Conservation (phyloP, 106 monocot species). For the Triglochin maritima region DNA sequence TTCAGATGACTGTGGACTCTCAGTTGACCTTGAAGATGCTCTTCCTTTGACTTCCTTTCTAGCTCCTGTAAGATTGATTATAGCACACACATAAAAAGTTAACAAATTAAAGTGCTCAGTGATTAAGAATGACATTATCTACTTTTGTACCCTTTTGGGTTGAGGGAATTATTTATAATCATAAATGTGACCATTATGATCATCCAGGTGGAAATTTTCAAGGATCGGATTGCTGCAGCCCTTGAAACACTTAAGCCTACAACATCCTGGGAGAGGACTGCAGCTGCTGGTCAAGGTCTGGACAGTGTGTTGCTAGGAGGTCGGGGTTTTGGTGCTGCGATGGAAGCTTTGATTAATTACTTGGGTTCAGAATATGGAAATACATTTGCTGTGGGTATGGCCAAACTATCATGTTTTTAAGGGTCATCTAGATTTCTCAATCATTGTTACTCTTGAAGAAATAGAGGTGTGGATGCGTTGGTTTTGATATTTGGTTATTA, state of each 20-base stretch:
- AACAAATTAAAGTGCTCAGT: not conserved
- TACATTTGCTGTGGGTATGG: constrained; percentile 92
- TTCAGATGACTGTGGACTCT: constrained; percentile 35
- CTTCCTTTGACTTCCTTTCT: constrained; percentile 97
- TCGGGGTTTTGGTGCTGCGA: constrained; percentile 84
- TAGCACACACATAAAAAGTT: not conserved
- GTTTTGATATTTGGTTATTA: not conserved
- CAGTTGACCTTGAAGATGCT: constrained; percentile 83
- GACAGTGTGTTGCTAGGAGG: constrained; percentile 83
- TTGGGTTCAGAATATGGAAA: constrained; percentile 90
- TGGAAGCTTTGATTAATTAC: constrained; percentile 76
- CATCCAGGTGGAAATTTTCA: constrained; percentile 71
- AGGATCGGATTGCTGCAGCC: constrained; percentile 88
- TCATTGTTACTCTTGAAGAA: no score
- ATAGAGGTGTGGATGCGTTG: no score
- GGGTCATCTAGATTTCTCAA: not conserved
- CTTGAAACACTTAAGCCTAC: constrained; percentile 84
- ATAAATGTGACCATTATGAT: not conserved
- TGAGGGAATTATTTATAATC: not conserved
- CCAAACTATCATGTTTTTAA: not conserved
- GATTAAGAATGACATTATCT: not conserved
- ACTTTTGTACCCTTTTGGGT: not conserved
- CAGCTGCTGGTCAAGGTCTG: constrained; percentile 56
- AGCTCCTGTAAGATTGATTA: constrained; percentile 64
- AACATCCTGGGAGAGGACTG: constrained; percentile 86